Base-by-base conservation (phyloP, 768 basidiomycete species). In the Termitomyces sp. region DNA sequence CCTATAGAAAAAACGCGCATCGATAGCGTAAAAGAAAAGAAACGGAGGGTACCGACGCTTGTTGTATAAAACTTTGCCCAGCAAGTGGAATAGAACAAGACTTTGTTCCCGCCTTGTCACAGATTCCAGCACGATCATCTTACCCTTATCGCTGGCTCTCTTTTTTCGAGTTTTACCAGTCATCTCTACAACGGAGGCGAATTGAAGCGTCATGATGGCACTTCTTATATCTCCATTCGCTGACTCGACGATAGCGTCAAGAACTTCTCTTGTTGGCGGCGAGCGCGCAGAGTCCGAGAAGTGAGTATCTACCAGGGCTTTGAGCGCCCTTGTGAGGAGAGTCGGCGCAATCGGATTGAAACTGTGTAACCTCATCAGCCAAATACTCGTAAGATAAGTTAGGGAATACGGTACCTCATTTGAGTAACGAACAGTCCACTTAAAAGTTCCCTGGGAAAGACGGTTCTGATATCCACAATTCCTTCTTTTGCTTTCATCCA, bases 301-400 rank as follows among this genome's bases (percentile, higher is more conserved):
- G 68, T 88, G 79, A 27, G 61, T 66, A 30, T 73, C 64, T 35
- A 86, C 65, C 59, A 94, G 67, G 16, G 74, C 64, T 63, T 86
- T 84, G 1, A 99, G 76, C 0, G 92, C 93, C 64, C 86, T 89
- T 41, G 78, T 81, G 72, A 97, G 79, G 44, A 94, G 78, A 0
- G 96, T 98, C 0, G 85, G 79, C 0, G 97, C 94, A 47, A 99
- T 86, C 0, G 96, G 88, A 60, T 97, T 93, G 72, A 98, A 98
- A 43, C 94, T 96, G 23, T 57, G 57, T 8, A 51, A 42, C 14
- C 30, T 44, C 16, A 45, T 41, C 27, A 60, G 53, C 47, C 28
- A 48, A n/a, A 35, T 49, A 30, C 42, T 34, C 23, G 41, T 28
- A 37, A 17, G 47, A 52, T 30, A 39, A n/a, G 46, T 54, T 34